phyloP scores from a whole-genome alignment of 371 early-diverging fungal genomes.

The Fennellomyces sp. region DNA sequence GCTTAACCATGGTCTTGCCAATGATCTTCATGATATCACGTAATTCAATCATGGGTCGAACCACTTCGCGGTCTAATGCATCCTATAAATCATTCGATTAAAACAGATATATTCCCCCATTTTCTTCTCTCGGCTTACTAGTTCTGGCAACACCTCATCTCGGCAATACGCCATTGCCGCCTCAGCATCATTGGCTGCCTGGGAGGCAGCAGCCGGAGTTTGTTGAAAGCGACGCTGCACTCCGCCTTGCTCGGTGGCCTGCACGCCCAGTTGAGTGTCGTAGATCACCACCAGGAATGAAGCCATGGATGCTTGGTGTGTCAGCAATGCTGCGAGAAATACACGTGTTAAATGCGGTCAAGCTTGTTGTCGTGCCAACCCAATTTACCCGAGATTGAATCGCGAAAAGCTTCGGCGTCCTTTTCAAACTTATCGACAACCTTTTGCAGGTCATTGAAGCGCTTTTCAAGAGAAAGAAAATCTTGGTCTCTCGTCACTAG shows the following conservation, averaged over 20 bases:
- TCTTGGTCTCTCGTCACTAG: conserved; percentile 77
- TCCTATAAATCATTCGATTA: conserved; percentile 42
- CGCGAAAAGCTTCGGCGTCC: conserved; percentile 78
- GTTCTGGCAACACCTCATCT: conserved; percentile 66
- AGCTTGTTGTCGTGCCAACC: not conserved
- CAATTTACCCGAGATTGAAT: conserved; percentile 63
- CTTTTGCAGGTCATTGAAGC: conserved; percentile 62
- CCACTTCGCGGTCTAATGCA: conserved; percentile 70
- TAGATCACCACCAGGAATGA: conserved; percentile 65
- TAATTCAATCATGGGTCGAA: conserved; percentile 70
- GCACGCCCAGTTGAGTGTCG: conserved; percentile 31
- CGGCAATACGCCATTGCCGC: conserved; percentile 62
- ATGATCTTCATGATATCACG: conserved; percentile 68
- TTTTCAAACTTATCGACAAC: conserved; percentile 59
- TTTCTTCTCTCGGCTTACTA: conserved; percentile 44
- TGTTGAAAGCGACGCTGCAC: conserved; percentile 46
- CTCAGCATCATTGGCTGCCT: conserved; percentile 68
- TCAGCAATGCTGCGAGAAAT: conserved; percentile 53
- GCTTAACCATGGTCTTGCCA: conserved; percentile 75
- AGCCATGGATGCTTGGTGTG: conserved; percentile 75
- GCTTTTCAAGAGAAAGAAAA: conserved; percentile 61
- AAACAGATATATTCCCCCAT: not conserved
- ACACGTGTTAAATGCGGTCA: not conserved
- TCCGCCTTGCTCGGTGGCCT: conserved; percentile 35
- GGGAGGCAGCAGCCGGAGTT: conserved; percentile 61